phyloP scores from a whole-genome alignment of 1,139 yeast species.

The Yamadazyma songkhlaensis region DNA sequence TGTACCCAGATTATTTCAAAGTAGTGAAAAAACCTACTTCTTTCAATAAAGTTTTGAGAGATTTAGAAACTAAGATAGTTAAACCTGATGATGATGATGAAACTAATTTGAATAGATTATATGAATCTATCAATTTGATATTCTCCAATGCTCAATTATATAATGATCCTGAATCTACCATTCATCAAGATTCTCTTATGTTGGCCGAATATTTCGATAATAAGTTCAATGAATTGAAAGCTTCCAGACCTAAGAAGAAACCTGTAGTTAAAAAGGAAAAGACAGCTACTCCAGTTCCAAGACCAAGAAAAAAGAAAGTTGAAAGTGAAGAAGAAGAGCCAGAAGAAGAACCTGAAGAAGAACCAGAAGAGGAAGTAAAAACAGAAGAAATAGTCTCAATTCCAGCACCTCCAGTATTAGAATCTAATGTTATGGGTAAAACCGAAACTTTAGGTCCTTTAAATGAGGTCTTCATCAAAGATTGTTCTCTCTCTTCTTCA shows the following conservation, averaged over 20 bases:
- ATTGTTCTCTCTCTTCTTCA: slow-evolving; percentile 36
- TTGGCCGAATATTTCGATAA: slow-evolving; percentile 35
- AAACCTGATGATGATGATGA: slow-evolving; percentile 24
- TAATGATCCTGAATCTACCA: slow-evolving; percentile 54
- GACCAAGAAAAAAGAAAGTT: slow-evolving; percentile 20
- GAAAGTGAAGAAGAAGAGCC: slow-evolving; percentile 17
- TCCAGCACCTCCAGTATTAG: slow-evolving; percentile 15
- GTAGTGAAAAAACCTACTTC: slow-evolving; percentile 58
- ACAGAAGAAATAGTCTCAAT: slow-evolving; percentile 5
- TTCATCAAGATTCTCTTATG: slow-evolving; percentile 54
- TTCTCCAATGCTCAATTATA: slow-evolving; percentile 58
- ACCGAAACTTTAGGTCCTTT: slow-evolving; percentile 22
- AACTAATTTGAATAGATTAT: slow-evolving; percentile 45
- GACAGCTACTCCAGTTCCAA: slow-evolving; percentile 14
- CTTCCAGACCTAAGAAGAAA: slow-evolving; percentile 14
- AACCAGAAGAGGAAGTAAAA: slow-evolving; percentile 15
- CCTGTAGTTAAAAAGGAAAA: slow-evolving; percentile 18
- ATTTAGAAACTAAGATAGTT: slow-evolving; percentile 39
- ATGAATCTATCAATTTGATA: slow-evolving; percentile 47
- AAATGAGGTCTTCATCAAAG: slow-evolving; percentile 34
- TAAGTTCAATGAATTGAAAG: slow-evolving; percentile 25
- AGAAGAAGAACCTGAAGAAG: slow-evolving; percentile 11
- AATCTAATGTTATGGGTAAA: slow-evolving; percentile 28
- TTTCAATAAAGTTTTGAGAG: slow-evolving; percentile 42
- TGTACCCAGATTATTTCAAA: slow-evolving; percentile 60